Evolutionary conservation across 139 green algal genomes (phyloP).

Genomic region (Spirogloea muscicola): DNA sequence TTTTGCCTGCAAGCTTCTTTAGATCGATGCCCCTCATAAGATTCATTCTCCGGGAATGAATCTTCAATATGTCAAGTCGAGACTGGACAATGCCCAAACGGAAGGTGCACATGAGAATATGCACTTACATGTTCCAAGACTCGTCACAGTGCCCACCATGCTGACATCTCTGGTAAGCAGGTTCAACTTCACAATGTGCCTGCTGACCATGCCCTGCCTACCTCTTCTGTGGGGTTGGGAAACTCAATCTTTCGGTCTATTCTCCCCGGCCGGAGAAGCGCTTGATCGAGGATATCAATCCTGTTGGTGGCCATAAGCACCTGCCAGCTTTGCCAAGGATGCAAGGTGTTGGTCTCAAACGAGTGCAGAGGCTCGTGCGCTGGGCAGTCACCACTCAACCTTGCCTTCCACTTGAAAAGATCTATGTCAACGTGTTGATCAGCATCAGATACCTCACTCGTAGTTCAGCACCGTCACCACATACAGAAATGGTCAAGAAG

Average conservation of each 20-base stretch:
- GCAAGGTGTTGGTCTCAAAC: no score
- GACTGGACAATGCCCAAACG: conserved; percentile 31
- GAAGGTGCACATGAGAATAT: no score
- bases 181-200: conserved; percentile 87
- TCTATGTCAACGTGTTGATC: no score
- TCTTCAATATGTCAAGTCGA: conserved; percentile 91
- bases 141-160: no score
- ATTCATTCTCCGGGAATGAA: conserved; percentile 92
- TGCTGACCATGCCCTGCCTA: conserved; percentile 23
- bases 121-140: no score
- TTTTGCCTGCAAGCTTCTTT: conserved; percentile 88
- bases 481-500: neutral
- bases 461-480: neutral
- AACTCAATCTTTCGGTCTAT: conserved; percentile 99
- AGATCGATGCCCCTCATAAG: conserved; percentile 92
- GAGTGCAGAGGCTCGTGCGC: no score
- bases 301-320: conserved; percentile 89
- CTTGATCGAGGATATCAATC: conserved; percentile 97
- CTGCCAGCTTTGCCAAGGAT: conserved; percentile 28
- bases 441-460: no score
- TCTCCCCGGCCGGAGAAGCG: conserved; percentile 92
- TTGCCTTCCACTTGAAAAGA: no score
- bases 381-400: no score
- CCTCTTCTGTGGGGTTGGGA: conserved; percentile 87
- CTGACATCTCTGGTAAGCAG: conserved; percentile 90